These are phyloP conservation scores for Aspergillus indologenus DNA, from an alignment of 495 filamentous ascomycete species.

Conservation along the genomic window DNA sequence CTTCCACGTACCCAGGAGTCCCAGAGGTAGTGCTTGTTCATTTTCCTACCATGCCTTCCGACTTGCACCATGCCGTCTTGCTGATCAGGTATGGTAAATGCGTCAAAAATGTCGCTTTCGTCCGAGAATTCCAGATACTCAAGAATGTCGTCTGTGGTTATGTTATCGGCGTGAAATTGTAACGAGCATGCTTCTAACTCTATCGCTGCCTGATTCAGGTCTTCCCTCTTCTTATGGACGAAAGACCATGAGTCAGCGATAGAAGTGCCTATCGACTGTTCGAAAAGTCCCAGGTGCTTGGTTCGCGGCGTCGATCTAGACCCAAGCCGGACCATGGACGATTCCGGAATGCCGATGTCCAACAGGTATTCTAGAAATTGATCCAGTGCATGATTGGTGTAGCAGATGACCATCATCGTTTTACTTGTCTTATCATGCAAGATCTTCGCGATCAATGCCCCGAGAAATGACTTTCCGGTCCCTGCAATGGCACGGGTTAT, in stretches of 20 bases:
- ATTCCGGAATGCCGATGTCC: slow-evolving; percentile 54
- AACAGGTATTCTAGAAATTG: slow-evolving; percentile 71
- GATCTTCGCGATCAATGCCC: slow-evolving; percentile 60
- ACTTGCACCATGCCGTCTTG: slow-evolving; percentile 45
- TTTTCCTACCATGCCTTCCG: slow-evolving; percentile 23
- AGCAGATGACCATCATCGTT: slow-evolving; percentile 61
- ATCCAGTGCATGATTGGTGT: slow-evolving; percentile 72
- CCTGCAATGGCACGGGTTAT: slow-evolving; percentile 40
- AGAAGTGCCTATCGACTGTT: too few relatives aligned
- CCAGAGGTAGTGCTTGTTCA: slow-evolving; percentile 52
- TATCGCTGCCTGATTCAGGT: too few relatives aligned
- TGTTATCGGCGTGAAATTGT: too few relatives aligned
- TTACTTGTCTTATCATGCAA: slow-evolving; percentile 51
- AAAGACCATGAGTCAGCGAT: too few relatives aligned
- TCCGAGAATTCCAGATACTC: slow-evolving; percentile 66
- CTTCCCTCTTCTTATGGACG: too few relatives aligned
- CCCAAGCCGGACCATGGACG: slow-evolving; percentile 65
- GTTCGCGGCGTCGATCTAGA: slow-evolving; percentile 56
- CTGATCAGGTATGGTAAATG: slow-evolving; percentile 48
- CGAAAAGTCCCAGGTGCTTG: slow-evolving; percentile 40
- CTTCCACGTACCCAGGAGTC: too few relatives aligned
- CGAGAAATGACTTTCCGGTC: slow-evolving; percentile 79
- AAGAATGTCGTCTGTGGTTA: too few relatives aligned
- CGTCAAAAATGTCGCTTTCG: slow-evolving; percentile 53
- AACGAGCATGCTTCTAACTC: too few relatives aligned